Conservation (phyloP, 768 basidiomycete genomes). For the Boletus speciosus region DNA sequence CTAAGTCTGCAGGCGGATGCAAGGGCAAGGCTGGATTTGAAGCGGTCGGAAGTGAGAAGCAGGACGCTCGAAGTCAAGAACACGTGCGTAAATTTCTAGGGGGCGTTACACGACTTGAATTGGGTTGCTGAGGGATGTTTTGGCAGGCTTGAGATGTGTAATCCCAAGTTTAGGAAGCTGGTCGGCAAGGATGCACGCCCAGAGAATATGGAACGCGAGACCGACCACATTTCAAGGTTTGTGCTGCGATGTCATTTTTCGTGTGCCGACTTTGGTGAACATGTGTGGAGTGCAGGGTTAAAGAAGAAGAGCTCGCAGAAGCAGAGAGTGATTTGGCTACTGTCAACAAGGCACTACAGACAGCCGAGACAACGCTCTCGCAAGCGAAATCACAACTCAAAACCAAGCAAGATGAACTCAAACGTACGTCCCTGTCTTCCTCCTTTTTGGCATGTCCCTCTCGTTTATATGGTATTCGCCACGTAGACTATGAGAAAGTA, state of each 20-base stretch:
- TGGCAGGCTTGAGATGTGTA: slow-evolving; percentile 59
- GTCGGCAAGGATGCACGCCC: slow-evolving; percentile 56
- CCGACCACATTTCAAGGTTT: slow-evolving; percentile 58
- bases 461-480: neutral
- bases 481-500: slow-evolving; percentile 39
- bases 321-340: slow-evolving; percentile 32
- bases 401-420: slow-evolving; percentile 59
- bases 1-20: slow-evolving; percentile 78
- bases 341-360: slow-evolving; percentile 57
- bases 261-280: neutral
- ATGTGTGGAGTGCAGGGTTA: slow-evolving; percentile 45
- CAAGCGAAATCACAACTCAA: slow-evolving; percentile 59
- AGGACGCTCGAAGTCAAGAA: slow-evolving; percentile 65
- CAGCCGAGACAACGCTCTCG: slow-evolving; percentile 58
- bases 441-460: neutral
- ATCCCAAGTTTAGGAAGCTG: slow-evolving; percentile 60
- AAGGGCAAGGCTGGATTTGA: slow-evolving; percentile 75
- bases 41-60: slow-evolving; percentile 60
- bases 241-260: slow-evolving; percentile 20
- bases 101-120: neutral
- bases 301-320: slow-evolving; percentile 55
- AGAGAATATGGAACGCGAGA: slow-evolving; percentile 71
- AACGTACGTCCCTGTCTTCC: slow-evolving; percentile 38
- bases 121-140: slow-evolving; percentile 4
- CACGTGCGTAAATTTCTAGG: slow-evolving; percentile 46